Percentiles rank a stretch among this genome's conserved stretches.
Evolutionary conservation across 129 eudicot genomes (phyloP).

Genomic region (Sambucus nigra): DNA sequence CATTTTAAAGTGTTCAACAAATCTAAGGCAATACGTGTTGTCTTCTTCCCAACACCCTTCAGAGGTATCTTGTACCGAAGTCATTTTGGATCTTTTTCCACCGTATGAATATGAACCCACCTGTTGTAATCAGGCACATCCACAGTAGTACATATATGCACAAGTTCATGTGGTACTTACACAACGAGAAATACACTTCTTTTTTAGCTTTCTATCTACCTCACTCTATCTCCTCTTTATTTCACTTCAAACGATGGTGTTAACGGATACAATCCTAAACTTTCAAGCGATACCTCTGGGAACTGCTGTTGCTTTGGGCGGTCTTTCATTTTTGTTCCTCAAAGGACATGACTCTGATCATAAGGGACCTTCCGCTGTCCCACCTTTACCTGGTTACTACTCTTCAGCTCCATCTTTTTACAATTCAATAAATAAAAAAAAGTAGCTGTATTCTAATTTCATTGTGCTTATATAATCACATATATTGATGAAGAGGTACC

Average conservation of each 20-base stretch:
- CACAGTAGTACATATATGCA: no score
- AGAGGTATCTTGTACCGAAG: no score
- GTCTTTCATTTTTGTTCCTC: conserved; percentile 39
- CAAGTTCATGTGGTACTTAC: not conserved
- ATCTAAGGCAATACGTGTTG: no score
- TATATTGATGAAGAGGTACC: conserved; percentile 37
- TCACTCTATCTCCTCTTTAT: not conserved
- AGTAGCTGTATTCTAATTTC: not conserved
- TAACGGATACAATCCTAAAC: conserved; percentile 27
- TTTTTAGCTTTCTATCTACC: not conserved
- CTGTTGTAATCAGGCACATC: no score
- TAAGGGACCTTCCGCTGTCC: conserved; percentile 28
- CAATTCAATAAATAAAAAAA: not conserved
- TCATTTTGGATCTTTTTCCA: no score
- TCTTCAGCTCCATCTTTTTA: not conserved
- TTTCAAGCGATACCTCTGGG: conserved; percentile 29
- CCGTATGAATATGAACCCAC: no score
- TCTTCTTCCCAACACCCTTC: no score
- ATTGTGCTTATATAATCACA: not conserved
- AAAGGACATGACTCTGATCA: conserved; percentile 23
- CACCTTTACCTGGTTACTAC: conserved; percentile 43
- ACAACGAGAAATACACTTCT: not conserved
- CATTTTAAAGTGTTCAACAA: no score
- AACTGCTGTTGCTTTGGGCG: conserved; percentile 34
- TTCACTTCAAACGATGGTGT: not conserved